phyloP scores from a whole-genome alignment of 306 rosid species.

The Urtica urens region DNA sequence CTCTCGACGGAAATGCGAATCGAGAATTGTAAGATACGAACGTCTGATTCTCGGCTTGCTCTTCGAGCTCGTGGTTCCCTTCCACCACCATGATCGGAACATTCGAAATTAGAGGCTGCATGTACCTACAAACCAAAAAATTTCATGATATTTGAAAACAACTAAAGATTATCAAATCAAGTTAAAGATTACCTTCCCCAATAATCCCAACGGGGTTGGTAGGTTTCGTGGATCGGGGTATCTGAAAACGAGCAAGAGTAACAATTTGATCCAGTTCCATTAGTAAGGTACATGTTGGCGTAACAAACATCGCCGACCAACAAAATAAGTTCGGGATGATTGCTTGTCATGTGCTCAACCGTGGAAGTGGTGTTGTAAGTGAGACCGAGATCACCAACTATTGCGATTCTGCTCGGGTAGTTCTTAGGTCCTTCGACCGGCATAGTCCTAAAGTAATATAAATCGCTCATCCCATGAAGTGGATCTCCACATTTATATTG shows the following conservation, averaged over 20 bases:
- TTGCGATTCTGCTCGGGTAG: constrained; percentile 75
- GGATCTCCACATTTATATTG: constrained; percentile 89
- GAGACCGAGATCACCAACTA: constrained; percentile 85
- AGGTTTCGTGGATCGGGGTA: constrained; percentile 77
- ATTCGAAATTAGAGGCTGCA: constrained; percentile 66
- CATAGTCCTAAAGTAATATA: constrained; percentile 70
- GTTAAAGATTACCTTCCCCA: constrained; percentile 66
- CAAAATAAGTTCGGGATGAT: constrained; percentile 69
- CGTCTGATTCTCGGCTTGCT: constrained; percentile 50
- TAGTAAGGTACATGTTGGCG: constrained; percentile 66
- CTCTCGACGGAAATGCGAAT: constrained; percentile 71
- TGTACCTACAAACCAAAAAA: constrained; percentile 46
- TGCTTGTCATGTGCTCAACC: constrained; percentile 45
- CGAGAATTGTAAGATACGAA: constrained; percentile 75
- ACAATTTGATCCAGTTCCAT: constrained; percentile 68
- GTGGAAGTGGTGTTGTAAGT: constrained; percentile 80
- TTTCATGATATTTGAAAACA: background rate
- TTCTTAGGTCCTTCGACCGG: constrained; percentile 63
- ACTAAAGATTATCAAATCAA: background rate
- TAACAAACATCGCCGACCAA: constrained; percentile 65
- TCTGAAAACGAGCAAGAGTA: constrained; percentile 61
- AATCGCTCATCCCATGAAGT: constrained; percentile 48
- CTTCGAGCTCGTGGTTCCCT: constrained; percentile 89
- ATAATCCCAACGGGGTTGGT: constrained; percentile 95
- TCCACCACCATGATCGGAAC: constrained; percentile 78